Conservation (phyloP, 495 filamentous ascomycete species). For the Neurospora sp. region DNA sequence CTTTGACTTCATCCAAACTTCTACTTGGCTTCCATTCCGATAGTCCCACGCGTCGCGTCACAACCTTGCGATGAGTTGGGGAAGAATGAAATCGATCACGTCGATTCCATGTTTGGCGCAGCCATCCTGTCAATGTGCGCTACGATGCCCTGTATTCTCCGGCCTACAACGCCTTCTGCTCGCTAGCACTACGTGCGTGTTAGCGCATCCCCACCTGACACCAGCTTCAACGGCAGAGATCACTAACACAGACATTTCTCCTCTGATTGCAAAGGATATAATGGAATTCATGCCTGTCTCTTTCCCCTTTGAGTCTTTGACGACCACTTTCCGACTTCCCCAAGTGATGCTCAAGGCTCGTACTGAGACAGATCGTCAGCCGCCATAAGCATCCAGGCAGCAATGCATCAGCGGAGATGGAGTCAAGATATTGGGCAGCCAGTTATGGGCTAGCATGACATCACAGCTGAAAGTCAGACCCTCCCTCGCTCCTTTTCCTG, state of each 20-base stretch:
- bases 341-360: neutral
- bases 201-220: too few species aligned
- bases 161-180: too few species aligned
- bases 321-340: neutral
- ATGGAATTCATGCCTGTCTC: neutral
- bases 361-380: neutral
- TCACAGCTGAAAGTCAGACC: neutral
- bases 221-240: too few species aligned
- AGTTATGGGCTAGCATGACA: neutral
- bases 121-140: too few species aligned
- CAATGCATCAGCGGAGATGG: neutral
- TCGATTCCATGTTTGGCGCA: too few species aligned
- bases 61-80: neutral
- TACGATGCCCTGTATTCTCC: too few species aligned
- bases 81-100: too few species aligned
- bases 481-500: neutral
- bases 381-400: neutral
- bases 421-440: neutral
- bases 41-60: neutral
- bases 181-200: too few species aligned
- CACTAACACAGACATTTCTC: too few species aligned
- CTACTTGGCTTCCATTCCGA: too few species aligned
- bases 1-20: neutral
- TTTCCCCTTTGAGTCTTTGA: neutral
- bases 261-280: too few species aligned